Evolutionary conservation across 768 basidiomycete genomes (phyloP), one percentile per base, ranked within the genome.

Genomic region (Rhodosporidiobolus odoratus): DNA sequence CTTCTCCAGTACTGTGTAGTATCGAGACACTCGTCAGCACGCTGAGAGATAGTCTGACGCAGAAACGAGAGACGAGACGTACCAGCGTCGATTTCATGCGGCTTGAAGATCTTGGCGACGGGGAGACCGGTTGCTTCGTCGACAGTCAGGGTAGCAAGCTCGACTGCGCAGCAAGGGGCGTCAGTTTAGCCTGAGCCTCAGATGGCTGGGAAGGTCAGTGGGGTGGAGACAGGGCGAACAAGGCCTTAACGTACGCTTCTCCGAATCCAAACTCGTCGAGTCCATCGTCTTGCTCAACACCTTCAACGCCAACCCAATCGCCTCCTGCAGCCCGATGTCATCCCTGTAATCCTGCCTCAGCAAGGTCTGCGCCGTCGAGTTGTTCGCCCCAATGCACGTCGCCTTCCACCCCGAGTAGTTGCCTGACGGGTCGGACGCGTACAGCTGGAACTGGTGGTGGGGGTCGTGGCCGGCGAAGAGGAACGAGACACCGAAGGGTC

Each of bases 231-330:
- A 38, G 37, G 34, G 57, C 48, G 35, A 19, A 35, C 59, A 27
- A 43, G 34, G 35, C 17, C 16, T 9, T 9, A 21, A 81, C 92
- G 78, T 76, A 96, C 96, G 82, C 80, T 97, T 98, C 82, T 99
- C 96, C 78, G 91, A 94, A 40, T 91, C 90, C 72, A 99, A 80
- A 54, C 92, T 97, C 38, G 95, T 97, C 72, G 91, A 93, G 78
- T 99, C 96, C 95, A 99, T 97, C 64, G 95, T 97, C 85, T 97
- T 98, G 84, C 92, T 94, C 92, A 99, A 94, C 62, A 92, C 89
- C 81, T 87, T 89, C 75, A 98, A 83, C 54, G 90, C 92, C 30
- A 99, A 83, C n/a, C 86, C 88, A 75, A 95, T 89, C 30, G 93
- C 94, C 57, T 95, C 93, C 78, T 94, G 90, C 48, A 98, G 85